Base-by-base conservation (phyloP, 1,284 basidiomycete genomes). In the Trametes sp. region DNA sequence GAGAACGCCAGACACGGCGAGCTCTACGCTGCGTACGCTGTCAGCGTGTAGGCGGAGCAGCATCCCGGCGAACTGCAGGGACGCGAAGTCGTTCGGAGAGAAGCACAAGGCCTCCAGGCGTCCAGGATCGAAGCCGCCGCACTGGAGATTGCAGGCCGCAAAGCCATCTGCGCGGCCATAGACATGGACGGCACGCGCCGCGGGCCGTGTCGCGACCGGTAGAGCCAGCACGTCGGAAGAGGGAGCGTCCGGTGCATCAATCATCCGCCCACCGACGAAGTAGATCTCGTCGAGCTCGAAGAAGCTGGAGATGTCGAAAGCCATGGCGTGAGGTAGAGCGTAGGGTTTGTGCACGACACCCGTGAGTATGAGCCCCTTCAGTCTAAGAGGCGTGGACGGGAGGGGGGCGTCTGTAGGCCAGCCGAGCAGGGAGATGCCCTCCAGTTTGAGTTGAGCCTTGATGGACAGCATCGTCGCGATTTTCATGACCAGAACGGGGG, bases 221-320 rank as follows among this genome's bases (percentile, higher is more conserved):
- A 41, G 38, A 16, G 8, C 16, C 16, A 41, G 38, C 16, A 41
- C 38, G 16, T 26, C 23, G 44, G 7, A 23, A 2, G 21, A 14
- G 2, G 19, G 3, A 8, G 14, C 38, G 16, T 41, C 38, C 6
- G 10, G 24, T 16, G 24, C 16, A 14, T 23, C 21, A 7, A 45
- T 1, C 23, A 45, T 9, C 9, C 24, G 2, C 19, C 24, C 44
- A 14, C 2, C 44, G 2, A 4, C 44, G 44, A 14, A 24, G 23
- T 45, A 24, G 21, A 45, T 45, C 9, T 45, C 44, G 44, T 45
- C 44, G 23, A 50, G n/a, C 11, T 50, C 48, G 16, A 50, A 50
- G 7, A 50, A n/a, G 9, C 29, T 33, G 29, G 26, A 9, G 48
- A 50, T 14, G 6, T 50, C 48, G 29, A 50, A 50, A 26, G 28